These are phyloP conservation scores for Talaromyces sp. DNA, from an alignment of 2,329 filamentous ascomycete species.

Conservation along the genomic window DNA sequence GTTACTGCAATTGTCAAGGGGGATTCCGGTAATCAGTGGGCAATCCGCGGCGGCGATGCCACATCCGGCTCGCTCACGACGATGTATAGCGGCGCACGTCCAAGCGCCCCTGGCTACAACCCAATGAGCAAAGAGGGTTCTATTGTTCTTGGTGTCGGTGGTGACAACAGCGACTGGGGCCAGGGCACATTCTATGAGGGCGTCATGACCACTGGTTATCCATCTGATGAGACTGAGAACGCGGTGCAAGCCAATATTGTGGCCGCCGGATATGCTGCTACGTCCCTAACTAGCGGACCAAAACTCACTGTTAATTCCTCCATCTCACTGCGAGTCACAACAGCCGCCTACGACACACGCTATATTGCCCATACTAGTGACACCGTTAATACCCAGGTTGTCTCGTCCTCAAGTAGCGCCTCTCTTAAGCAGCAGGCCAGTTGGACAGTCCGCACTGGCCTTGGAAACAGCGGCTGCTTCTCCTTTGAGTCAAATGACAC, in stretches of 20 bases:
- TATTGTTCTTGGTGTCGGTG: constrained; percentile 65
- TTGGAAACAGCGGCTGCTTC: constrained; percentile 53
- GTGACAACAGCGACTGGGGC: constrained; percentile 56
- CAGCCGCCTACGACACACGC: constrained; percentile 48
- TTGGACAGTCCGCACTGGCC: constrained; percentile 51
- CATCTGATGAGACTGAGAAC: constrained; percentile 54
- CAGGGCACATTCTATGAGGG: constrained; percentile 64
- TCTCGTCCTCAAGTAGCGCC: constrained; percentile 47
- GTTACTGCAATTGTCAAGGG: constrained; percentile 56
- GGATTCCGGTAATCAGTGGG: constrained; percentile 51
- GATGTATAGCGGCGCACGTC: constrained; percentile 55
- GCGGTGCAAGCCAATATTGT: constrained; percentile 57
- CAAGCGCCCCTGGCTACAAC: constrained; percentile 51
- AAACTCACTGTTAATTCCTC: constrained; percentile 38
- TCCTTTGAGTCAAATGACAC: constrained; percentile 59
- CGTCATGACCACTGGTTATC: constrained; percentile 59
- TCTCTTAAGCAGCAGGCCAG: constrained; percentile 49
- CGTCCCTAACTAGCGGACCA: constrained; percentile 4
- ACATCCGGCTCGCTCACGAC: constrained; percentile 52
- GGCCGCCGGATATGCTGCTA: constrained; percentile 50
- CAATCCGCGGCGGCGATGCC: constrained; percentile 55
- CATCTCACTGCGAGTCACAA: constrained; percentile 53
- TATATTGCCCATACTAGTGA: constrained; percentile 52
- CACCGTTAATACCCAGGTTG: constrained; percentile 51
- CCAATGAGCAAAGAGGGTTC: constrained; percentile 61